Conservation (phyloP, 176 grass and related monocot genomes). For the Triticum turgidum region DNA sequence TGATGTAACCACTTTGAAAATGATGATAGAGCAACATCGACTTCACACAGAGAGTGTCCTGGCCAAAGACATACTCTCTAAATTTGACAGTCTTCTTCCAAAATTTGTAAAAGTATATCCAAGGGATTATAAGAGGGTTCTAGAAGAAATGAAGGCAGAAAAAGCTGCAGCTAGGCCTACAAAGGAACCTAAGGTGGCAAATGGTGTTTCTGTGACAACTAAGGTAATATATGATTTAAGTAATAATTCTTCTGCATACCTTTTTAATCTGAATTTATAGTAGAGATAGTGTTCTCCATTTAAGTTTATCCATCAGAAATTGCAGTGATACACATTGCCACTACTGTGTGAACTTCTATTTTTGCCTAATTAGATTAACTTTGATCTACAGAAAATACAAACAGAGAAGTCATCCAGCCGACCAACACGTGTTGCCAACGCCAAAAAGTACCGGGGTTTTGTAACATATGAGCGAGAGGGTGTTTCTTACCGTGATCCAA, state of each 20-base stretch:
- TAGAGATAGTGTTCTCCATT: neutral
- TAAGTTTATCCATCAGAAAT: conserved; percentile 6
- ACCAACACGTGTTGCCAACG: conserved; percentile 64
- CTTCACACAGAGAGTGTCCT: conserved; percentile 66
- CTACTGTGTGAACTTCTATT: neutral
- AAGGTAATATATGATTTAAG: conserved; percentile 50
- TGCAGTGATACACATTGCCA: conserved; percentile 5
- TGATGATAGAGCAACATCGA: conserved; percentile 98
- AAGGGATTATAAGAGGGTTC: conserved; percentile 89
- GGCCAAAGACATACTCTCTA: conserved; percentile 68
- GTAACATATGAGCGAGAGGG: conserved; percentile 79
- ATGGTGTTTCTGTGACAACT: conserved; percentile 51
- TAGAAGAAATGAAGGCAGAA: conserved; percentile 61
- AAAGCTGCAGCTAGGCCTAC: conserved; percentile 44
- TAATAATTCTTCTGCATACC: neutral
- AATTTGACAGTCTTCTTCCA: conserved; percentile 74
- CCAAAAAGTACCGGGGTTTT: conserved; percentile 83
- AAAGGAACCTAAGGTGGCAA: conserved; percentile 55
- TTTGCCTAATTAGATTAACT: conserved; percentile 22
- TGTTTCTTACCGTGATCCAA: conserved; percentile 85
- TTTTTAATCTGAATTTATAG: neutral
- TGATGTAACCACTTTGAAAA: conserved; percentile 78
- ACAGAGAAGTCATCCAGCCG: conserved; percentile 28
- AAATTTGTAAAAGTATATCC: conserved; percentile 96
- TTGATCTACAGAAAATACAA: conserved; percentile 51